Base-by-base conservation (phyloP, 305 asterid genomes). In the Ilex paraguariensis region DNA sequence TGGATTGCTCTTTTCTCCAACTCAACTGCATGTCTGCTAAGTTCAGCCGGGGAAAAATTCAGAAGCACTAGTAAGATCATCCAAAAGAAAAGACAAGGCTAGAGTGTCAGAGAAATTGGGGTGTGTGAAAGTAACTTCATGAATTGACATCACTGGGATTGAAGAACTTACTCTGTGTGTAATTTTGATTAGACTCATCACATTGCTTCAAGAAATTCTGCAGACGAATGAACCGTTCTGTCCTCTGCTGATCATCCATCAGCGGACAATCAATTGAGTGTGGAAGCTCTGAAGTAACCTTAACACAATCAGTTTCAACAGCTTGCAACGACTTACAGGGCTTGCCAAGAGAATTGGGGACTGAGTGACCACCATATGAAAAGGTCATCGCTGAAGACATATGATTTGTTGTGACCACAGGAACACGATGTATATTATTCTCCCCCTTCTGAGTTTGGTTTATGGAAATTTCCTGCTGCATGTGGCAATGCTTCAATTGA, bases 1-100 rank as follows among this genome's bases (percentile, higher is more conserved):
- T 82, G 86, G 73, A 80, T 82, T 57, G 89, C 81, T 75, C 91
- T 79, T 66, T 72, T 84, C 86, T 92, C 98, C 79, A 89, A 70
- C 57, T 79, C 95, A 74, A 77, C 80, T 2, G 98, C 98, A 71
- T 79, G 90, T 81, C 73, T 80, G 66, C 93, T 92, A 33, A 89
- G 96, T 64, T 85, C 94, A 28, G 76, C 62, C 33, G 97, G 89
- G 62, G 95, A 67, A 51, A 82, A 70, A 63, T 65, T 81, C 79
- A 79, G 71, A 65, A 89, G 91, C 77, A 57, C 98, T 92, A 80
- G 69, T 54, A 17, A 77, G 66, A 69, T 59, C 68, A 64, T 36
- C 54, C 13, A 61, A 71, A 77, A 75, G 59, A 67, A 67, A 60
- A 36, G 52, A 28, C 57, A 69, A 57, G 51, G 36, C 51, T 44